phyloP scores from a whole-genome alignment of 2,329 filamentous ascomycete species.

The Tolypocladium ovalisporum region DNA sequence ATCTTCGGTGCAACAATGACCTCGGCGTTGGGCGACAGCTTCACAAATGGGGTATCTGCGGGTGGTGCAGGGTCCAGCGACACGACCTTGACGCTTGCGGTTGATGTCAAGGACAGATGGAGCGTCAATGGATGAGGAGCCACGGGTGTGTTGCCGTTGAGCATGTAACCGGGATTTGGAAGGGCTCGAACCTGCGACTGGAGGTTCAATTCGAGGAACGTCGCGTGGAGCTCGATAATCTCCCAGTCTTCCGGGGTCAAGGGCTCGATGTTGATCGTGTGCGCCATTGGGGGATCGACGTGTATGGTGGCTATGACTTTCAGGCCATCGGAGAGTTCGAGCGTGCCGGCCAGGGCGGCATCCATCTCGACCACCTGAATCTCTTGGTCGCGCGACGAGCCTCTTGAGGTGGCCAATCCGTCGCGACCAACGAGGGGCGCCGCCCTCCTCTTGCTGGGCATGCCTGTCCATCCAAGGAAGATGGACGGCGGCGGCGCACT shows the following conservation, averaged over 20 bases:
- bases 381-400: constrained; percentile 62
- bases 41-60: constrained; percentile 66
- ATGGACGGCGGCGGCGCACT: constrained; percentile 53
- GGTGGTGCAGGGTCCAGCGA: constrained; percentile 68
- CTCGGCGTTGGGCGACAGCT: constrained; percentile 87
- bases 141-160: constrained; percentile 36
- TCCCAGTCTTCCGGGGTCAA: constrained; percentile 96
- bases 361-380: constrained; percentile 74
- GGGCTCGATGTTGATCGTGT: constrained; percentile 95
- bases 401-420: constrained; percentile 51
- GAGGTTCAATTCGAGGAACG: constrained; percentile 89
- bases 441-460: constrained; percentile 82
- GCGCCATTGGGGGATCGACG: constrained; percentile 78
- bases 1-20: constrained; percentile 95
- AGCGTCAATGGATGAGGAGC: constrained; percentile 73
- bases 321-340: constrained; percentile 72
- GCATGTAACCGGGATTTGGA: constrained; percentile 66
- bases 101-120: constrained; percentile 89
- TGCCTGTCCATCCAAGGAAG: constrained; percentile 93
- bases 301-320: constrained; percentile 66
- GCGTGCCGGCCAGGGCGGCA: constrained; percentile 64
- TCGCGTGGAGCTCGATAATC: constrained; percentile 94
- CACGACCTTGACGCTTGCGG: constrained; percentile 79
- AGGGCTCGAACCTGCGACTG: constrained; percentile 86
- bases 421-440: constrained; percentile 64